Conservation (phyloP, 2,329 filamentous ascomycete species). For the Ophiostoma sp. region DNA sequence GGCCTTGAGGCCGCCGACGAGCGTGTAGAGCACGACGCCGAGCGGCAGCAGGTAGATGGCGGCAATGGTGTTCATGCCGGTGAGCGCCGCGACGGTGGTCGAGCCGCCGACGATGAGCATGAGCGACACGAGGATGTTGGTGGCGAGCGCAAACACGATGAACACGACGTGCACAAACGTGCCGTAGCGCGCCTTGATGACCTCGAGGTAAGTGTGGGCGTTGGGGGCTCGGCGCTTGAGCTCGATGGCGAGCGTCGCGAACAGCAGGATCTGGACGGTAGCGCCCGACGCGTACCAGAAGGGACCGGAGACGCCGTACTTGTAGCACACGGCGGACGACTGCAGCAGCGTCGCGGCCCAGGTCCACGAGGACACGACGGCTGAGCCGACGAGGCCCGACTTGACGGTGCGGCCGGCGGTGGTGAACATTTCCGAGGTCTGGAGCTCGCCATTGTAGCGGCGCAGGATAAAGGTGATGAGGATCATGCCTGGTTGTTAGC, state of each 20-base stretch:
- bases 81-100: slow-evolving; percentile 65
- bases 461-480: slow-evolving; percentile 35
- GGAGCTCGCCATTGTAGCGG: slow-evolving; percentile 56
- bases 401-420: slow-evolving; percentile 86
- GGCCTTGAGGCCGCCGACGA: slow-evolving; percentile 73
- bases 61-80: slow-evolving; percentile 69
- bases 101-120: slow-evolving; percentile 84
- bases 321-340: slow-evolving; percentile 74
- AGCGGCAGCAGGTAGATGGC: slow-evolving; percentile 79
- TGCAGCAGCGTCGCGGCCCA: slow-evolving; percentile 83
- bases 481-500: slow-evolving; percentile 34
- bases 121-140: slow-evolving; percentile 79
- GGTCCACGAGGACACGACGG: slow-evolving; percentile 90
- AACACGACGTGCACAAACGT: slow-evolving; percentile 66
- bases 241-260: slow-evolving; percentile 85
- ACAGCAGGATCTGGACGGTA: slow-evolving; percentile 80
- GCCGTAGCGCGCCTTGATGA: slow-evolving; percentile 76
- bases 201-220: slow-evolving; percentile 79
- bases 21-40: slow-evolving; percentile 75
- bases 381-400: slow-evolving; percentile 78
- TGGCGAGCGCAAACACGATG: slow-evolving; percentile 74
- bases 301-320: slow-evolving; percentile 61
- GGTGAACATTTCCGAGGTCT: slow-evolving; percentile 89
- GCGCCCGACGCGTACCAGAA: slow-evolving; percentile 64
- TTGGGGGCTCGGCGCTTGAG: slow-evolving; percentile 82